Evolutionary conservation across 371 early-diverging fungal species (phyloP).

Genomic region (Lichtheimia corymbifera): DNA sequence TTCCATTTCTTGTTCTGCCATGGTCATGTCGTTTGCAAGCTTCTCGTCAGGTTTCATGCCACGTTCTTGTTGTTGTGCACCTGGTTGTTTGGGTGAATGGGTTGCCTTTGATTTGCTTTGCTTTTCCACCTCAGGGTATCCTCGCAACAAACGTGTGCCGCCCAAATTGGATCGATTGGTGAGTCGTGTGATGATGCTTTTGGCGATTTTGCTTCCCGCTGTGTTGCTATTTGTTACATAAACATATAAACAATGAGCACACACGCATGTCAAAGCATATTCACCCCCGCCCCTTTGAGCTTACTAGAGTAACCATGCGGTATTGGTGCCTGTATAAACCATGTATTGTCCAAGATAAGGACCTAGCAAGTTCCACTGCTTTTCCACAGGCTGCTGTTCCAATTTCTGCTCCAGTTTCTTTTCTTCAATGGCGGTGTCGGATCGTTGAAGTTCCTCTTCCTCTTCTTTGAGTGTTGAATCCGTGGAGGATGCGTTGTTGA

Average conservation of each 20-base stretch:
- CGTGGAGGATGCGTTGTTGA: background rate
- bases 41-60: constrained; percentile 2
- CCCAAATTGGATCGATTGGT: constrained; percentile 65
- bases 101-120: constrained; percentile 21
- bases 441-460: constrained; percentile 1
- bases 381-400: constrained; percentile 39
- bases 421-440: constrained; percentile 27
- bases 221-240: constrained; percentile 27
- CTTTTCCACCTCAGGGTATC: constrained; percentile 71
- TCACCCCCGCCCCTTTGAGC: constrained; percentile 3
- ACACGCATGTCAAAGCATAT: too few species aligned
- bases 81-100: constrained; percentile 6
- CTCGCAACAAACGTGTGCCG: constrained; percentile 72
- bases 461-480: constrained; percentile 11
- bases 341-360: constrained; percentile 76
- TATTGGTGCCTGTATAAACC: constrained; percentile 60
- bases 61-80: constrained; percentile 3
- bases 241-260: background rate
- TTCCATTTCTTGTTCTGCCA: constrained; percentile 42
- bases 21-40: constrained; percentile 14
- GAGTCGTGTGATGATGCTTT: constrained; percentile 67
- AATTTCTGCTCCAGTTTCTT: constrained; percentile 33
- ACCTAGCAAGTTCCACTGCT: constrained; percentile 73
- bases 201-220: constrained; percentile 63
- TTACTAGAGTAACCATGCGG: constrained; percentile 72